These are phyloP conservation scores for Wickerhamiella hasegawae DNA, from an alignment of 805 yeast genomes.

Conservation along the genomic window DNA sequence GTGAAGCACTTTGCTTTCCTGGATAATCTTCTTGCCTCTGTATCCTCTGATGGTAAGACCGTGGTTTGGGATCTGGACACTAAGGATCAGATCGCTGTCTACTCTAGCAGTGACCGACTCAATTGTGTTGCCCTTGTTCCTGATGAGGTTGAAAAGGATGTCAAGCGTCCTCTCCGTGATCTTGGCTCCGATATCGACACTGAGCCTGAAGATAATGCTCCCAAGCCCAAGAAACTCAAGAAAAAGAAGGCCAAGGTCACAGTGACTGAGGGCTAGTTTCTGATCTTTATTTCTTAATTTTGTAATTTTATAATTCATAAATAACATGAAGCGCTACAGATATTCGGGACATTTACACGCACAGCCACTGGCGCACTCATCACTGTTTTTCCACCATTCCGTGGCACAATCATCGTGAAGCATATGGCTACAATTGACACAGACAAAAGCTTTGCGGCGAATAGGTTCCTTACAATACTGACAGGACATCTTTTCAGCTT, in stretches of 20 bases:
- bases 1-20: slow-evolving; percentile 57
- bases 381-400: slow-evolving; percentile 52
- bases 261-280: slow-evolving; percentile 5
- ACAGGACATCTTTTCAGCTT: slow-evolving; percentile 30
- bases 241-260: slow-evolving; percentile 17
- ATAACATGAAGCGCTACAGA: background rate
- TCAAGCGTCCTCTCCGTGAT: slow-evolving; percentile 51
- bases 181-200: slow-evolving; percentile 47
- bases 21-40: slow-evolving; percentile 48
- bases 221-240: slow-evolving; percentile 10
- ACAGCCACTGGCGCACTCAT: slow-evolving; percentile 73
- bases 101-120: slow-evolving; percentile 78
- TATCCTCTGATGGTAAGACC: slow-evolving; percentile 85
- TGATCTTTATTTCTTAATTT: too few relatives aligned
- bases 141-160: slow-evolving; percentile 61
- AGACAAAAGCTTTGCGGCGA: slow-evolving; percentile 43
- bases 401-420: slow-evolving; percentile 65
- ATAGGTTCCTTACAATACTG: slow-evolving; percentile 49
- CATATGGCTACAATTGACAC: slow-evolving; percentile 64
- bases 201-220: slow-evolving; percentile 15
- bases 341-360: slow-evolving; percentile 45
- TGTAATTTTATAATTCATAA: background rate
- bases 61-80: slow-evolving; percentile 70
- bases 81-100: slow-evolving; percentile 75
- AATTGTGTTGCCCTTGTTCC: slow-evolving; percentile 63